Base-by-base conservation (phyloP, 768 basidiomycete genomes). In the Russula sp. region DNA sequence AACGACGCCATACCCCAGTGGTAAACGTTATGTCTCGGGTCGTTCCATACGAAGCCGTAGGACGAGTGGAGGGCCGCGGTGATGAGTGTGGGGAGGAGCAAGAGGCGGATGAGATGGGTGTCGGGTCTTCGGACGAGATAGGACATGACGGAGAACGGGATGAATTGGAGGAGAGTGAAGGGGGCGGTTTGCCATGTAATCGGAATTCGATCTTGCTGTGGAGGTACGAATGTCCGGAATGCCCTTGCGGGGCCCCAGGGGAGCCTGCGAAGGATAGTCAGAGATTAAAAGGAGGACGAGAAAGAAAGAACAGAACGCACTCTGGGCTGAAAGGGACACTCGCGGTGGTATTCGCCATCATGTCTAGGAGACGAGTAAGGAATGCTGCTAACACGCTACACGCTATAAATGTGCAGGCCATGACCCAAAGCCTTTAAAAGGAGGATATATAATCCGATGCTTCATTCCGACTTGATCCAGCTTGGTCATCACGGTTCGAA, bases 71-170 rank as follows among this genome's bases (percentile, higher is more conserved):
- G 67, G 24, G 81, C 76, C 8, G 79, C 73, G 5, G 74, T 72
- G 34, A 90, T 69, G 8, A 83, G 80, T 2, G 79, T 74, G 0
- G 90, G 91, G 1, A 92, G 76, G 3, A 90, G 72, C 0, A 85
- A 75, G 2, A 90, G 69, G 11, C 91, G 83, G 36, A 85, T 77
- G 14, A 80, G 70, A 70, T 83, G 81, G 1, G 91, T 93, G 52
- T 85, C 79, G 10, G 81, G 84, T 63, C 88, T 76, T 64, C 90
- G 80, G 2, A 85, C 81, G 16, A 93, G 82, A 72, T 88, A 90
- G 50, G 86, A 87, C 76, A 92, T 78, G 69, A 84, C 81, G 18
- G 88, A 70, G 70, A 84, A 84, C 0, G 88, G 89, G 4, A 83
- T 61, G 64, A 82, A 76, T 22, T 76, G 76, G 11, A 76, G 28